A percentile compares a stretch with the other conserved stretches of the same genome.
Evolutionary conservation across 108 stramenopile species (phyloP).

Genomic region (Pseudonitzschia pungens): DNA sequence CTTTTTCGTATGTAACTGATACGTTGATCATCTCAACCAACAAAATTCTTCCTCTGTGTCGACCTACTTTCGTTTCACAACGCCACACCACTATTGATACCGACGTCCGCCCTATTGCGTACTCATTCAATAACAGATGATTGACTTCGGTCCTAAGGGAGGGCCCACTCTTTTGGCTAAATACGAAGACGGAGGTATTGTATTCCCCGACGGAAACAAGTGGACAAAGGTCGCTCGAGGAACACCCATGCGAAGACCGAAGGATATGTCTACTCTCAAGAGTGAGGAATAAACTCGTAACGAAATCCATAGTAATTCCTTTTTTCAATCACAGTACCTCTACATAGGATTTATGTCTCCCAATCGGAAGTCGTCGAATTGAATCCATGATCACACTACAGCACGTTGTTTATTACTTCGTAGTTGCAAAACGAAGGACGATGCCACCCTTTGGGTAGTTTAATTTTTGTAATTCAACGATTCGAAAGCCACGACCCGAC

Average conservation of each 20-base stretch:
- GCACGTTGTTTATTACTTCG: too few species aligned
- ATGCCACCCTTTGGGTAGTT: too few species aligned
- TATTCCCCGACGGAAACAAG: slow-evolving; percentile 58
- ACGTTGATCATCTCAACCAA: not conserved
- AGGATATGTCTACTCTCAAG: slow-evolving; percentile 49
- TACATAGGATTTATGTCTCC: too few species aligned
- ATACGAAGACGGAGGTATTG: slow-evolving; percentile 41
- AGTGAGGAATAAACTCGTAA: slow-evolving; percentile 20
- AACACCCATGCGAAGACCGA: slow-evolving; percentile 30
- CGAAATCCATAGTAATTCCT: too few species aligned
- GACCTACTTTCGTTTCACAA: not conserved
- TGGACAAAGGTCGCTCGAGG: slow-evolving; percentile 44
- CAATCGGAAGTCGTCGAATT: too few species aligned
- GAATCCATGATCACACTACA: too few species aligned
- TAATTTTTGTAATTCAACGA: too few species aligned
- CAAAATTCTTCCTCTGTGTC: not conserved
- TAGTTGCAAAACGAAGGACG: too few species aligned
- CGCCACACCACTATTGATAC: too few species aligned
- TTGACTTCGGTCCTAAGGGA: slow-evolving; percentile 52
- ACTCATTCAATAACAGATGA: not conserved
- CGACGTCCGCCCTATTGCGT: not conserved
- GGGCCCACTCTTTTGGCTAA: slow-evolving; percentile 40
- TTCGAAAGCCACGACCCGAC: too few species aligned
- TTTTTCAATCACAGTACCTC: too few species aligned
- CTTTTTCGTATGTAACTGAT: not conserved